These are phyloP conservation scores for Prinsepia uniflora DNA, from an alignment of 306 rosid genomes.

Conservation along the genomic window DNA sequence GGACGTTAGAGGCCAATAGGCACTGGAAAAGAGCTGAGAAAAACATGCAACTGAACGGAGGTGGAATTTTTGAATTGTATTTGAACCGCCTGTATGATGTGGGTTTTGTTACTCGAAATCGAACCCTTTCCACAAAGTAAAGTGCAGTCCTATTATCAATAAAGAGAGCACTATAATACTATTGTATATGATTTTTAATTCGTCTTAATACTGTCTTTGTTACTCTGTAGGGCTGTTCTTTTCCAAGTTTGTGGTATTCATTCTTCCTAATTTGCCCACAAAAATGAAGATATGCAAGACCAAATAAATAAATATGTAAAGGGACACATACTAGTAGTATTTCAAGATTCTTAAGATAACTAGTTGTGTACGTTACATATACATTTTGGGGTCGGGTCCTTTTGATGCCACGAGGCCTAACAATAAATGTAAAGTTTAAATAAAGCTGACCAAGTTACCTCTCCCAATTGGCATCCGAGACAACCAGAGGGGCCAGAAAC, in stretches of 20 bases:
- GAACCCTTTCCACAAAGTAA: background rate
- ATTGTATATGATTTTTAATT: background rate
- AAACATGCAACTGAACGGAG: background rate
- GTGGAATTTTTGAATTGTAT: background rate
- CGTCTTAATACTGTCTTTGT: background rate
- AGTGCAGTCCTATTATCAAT: background rate
- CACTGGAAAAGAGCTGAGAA: background rate
- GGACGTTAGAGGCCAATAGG: background rate
- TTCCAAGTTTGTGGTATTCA: too few relatives aligned
- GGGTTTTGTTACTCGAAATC: background rate
- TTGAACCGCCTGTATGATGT: background rate
- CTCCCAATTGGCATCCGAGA: background rate
- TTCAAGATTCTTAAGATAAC: background rate
- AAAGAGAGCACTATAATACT: background rate
- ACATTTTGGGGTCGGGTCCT: background rate
- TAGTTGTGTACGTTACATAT: background rate
- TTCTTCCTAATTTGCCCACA: too few relatives aligned
- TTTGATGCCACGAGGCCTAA: background rate
- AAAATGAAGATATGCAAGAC: too few relatives aligned
- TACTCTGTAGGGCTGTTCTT: too few relatives aligned
- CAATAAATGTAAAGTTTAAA: background rate
- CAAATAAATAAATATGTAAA: background rate
- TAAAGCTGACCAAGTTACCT: background rate
- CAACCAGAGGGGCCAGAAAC: background rate
- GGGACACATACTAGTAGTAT: background rate